Conservation (phyloP, 2,329 filamentous ascomycete genomes). For the Fusarium foetens region DNA sequence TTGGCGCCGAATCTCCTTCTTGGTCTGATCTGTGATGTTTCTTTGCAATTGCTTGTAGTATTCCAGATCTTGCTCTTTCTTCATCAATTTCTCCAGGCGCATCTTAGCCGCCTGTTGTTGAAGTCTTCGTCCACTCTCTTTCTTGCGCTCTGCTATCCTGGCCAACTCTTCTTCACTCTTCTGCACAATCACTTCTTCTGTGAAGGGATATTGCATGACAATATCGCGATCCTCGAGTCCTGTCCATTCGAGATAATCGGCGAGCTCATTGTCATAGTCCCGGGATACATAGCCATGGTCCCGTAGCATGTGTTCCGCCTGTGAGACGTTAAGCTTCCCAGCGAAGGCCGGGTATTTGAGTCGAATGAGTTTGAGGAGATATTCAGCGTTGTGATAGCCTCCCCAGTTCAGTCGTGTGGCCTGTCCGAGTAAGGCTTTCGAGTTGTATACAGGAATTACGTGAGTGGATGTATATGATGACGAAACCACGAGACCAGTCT, state of each 20-base stretch:
- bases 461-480: constrained; percentile 95
- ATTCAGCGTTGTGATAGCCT: constrained; percentile 88
- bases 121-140: constrained; percentile 88
- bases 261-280: constrained; percentile 83
- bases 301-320: constrained; percentile 86
- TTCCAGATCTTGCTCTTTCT: constrained; percentile 94
- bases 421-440: constrained; percentile 84
- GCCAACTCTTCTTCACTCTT: constrained; percentile 96
- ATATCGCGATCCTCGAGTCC: constrained; percentile 89
- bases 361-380: constrained; percentile 86
- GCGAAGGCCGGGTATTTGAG: constrained; percentile 93
- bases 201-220: constrained; percentile 92
- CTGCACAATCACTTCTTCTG: constrained; percentile 87
- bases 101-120: constrained; percentile 98
- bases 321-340: constrained; percentile 84
- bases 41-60: constrained; percentile 88
- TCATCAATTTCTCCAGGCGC: constrained; percentile 92
- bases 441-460: constrained; percentile 90
- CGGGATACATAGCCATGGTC: constrained; percentile 91
- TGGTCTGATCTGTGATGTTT: constrained; percentile 78
- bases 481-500: constrained; percentile 87
- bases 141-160: constrained; percentile 89
- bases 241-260: constrained; percentile 85
- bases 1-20: constrained; percentile 88
- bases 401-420: constrained; percentile 95